Conservation (phyloP, 2,329 filamentous ascomycete genomes). For the Pestalotiopsis sp. region DNA sequence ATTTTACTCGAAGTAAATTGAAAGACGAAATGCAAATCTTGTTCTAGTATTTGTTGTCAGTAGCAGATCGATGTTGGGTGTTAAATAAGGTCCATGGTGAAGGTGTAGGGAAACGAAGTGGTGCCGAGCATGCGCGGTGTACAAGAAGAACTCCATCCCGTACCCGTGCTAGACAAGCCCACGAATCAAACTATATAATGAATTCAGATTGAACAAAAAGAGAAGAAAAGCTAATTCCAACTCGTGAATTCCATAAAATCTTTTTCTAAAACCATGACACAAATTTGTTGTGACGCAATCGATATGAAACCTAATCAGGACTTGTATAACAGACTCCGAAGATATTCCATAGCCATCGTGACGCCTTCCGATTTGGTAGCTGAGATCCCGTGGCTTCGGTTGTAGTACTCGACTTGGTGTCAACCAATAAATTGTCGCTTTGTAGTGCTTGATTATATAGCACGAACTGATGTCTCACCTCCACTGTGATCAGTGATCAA, state of each 20-base stretch:
- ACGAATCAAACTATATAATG: fast-evolving
- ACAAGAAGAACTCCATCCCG: not conserved
- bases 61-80: not conserved
- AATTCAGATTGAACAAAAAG: too few relatives aligned
- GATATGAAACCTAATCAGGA: too few relatives aligned
- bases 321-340: too few relatives aligned
- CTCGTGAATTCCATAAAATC: too few relatives aligned
- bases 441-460: not conserved
- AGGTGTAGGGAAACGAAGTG: not conserved
- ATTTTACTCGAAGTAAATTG: not conserved
- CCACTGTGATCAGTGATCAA: not conserved
- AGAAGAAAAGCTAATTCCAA: too few relatives aligned
- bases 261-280: too few relatives aligned
- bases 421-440: not conserved
- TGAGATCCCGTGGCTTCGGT: not conserved
- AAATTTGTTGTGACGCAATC: too few relatives aligned
- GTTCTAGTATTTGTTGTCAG: not conserved
- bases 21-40: not conserved
- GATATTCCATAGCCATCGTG: too few relatives aligned
- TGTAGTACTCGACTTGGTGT: not conserved
- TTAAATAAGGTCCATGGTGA: not conserved
- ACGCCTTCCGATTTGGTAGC: too few relatives aligned
- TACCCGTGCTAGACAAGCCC: too few relatives aligned
- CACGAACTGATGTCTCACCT: not conserved
- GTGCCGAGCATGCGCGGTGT: not conserved